These are phyloP conservation scores for Aspergillus puulaauensis DNA, from an alignment of 2,329 filamentous ascomycete genomes.

Conservation along the genomic window DNA sequence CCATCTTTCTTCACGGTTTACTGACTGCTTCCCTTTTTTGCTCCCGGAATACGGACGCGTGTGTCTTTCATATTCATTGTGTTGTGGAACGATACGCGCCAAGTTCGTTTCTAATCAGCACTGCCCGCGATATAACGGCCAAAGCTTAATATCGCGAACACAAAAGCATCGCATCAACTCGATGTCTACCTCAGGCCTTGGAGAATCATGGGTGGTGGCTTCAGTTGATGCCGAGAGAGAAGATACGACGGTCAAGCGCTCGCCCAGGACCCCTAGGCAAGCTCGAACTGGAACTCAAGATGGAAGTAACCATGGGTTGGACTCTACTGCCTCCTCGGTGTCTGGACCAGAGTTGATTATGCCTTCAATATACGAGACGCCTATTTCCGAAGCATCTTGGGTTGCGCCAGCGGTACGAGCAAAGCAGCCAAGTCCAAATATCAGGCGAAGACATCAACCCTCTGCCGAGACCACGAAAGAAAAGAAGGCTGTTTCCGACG, in stretches of 20 bases:
- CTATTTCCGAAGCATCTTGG: slow-evolving; percentile 35
- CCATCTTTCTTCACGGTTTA: neutral
- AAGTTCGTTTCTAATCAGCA: neutral
- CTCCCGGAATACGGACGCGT: neutral
- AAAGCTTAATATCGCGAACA: neutral
- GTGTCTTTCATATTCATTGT: neutral
- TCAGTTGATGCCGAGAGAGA: slow-evolving; percentile 18
- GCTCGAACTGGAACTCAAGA: slow-evolving; percentile 7
- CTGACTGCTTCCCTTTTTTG: neutral
- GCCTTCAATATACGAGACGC: slow-evolving; percentile 39
- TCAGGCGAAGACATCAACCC: slow-evolving; percentile 26
- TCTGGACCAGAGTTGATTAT: slow-evolving; percentile 41
- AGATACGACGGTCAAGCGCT: slow-evolving; percentile 2
- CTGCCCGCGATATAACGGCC: neutral
- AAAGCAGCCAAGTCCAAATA: slow-evolving; percentile 8
- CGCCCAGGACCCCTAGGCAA: slow-evolving; percentile 11
- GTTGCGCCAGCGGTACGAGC: slow-evolving; percentile 27
- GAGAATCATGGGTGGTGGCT: slow-evolving; percentile 41
- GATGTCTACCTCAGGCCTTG: slow-evolving; percentile 25
- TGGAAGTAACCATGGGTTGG: slow-evolving; percentile 15
- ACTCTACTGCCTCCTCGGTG: slow-evolving; percentile 29
- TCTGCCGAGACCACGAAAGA: neutral
- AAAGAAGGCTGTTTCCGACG: neutral
- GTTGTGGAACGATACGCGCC: neutral
- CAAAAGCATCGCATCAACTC: neutral